These are phyloP conservation scores for Arabis alpina DNA, from an alignment of 345 rosid species.

Conservation along the genomic window DNA sequence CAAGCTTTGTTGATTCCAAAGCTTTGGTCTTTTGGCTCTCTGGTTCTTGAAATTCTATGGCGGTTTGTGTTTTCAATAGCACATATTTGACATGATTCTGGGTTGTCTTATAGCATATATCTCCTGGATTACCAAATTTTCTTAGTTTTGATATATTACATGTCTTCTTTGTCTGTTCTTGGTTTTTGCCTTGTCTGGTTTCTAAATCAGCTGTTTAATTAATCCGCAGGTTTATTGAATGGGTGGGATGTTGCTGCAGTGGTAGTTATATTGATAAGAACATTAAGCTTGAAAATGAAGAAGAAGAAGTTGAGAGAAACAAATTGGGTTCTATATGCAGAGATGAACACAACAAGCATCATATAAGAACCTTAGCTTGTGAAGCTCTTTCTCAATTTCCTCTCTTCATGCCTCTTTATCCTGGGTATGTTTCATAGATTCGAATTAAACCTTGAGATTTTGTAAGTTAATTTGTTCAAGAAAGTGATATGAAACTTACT, in stretches of 20 bases:
- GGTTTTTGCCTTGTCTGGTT: constrained; percentile 14
- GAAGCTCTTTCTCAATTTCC: constrained; percentile 70
- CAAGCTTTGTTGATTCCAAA: not conserved
- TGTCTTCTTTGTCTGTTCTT: constrained; percentile 1
- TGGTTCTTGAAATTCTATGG: not conserved
- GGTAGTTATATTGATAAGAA: constrained; percentile 42
- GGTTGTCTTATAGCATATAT: no score
- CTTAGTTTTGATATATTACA: not conserved
- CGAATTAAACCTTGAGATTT: not conserved
- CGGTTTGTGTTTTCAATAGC: not conserved
- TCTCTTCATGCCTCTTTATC: constrained; percentile 63
- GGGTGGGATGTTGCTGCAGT: constrained; percentile 85
- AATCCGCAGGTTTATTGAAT: constrained; percentile 65
- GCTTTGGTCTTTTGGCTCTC: not conserved
- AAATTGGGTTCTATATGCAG: constrained; percentile 52
- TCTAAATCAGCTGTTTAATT: not conserved
- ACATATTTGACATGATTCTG: not conserved
- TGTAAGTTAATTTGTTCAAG: not conserved
- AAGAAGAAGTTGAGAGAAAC: constrained; percentile 42
- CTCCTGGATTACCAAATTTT: not conserved
- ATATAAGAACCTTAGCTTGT: constrained; percentile 60
- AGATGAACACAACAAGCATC: constrained; percentile 58
- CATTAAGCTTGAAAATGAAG: constrained; percentile 42
- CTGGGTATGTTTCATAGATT: constrained; percentile 53
- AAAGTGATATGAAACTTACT: constrained; percentile 12